Percentiles rank a stretch among this genome's conserved stretches.
phyloP scores from a whole-genome alignment of 768 basidiomycete species.

The Austroboletus festivus region DNA sequence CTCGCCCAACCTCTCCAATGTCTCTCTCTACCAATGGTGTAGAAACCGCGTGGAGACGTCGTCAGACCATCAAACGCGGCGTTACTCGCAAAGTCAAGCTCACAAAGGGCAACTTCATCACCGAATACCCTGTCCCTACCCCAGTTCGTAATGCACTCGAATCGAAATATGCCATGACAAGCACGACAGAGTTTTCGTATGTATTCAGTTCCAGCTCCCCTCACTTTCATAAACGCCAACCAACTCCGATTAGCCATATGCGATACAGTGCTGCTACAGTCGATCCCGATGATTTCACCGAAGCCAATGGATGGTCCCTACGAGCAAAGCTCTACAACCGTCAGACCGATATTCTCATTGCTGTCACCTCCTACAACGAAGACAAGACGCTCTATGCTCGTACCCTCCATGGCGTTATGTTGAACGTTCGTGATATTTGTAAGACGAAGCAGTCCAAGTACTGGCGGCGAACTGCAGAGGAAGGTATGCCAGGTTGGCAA shows the following conservation, averaged over 20 bases:
- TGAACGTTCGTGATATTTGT: constrained; percentile 97
- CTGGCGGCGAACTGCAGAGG: constrained; percentile 80
- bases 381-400: constrained; percentile 89
- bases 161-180: constrained; percentile 63
- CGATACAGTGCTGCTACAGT: constrained; percentile 92
- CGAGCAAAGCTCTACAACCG: constrained; percentile 84
- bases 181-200: constrained; percentile 88
- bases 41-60: constrained; percentile 65
- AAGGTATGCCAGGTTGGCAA: constrained; percentile 86
- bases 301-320: constrained; percentile 79
- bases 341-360: constrained; percentile 90
- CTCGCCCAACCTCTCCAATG: constrained; percentile 49
- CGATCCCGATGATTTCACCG: constrained; percentile 86
- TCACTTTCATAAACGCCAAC: not conserved
- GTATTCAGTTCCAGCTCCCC: constrained; percentile 27
- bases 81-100: constrained; percentile 92
- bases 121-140: constrained; percentile 84
- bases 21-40: constrained; percentile 58
- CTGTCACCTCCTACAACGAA: constrained; percentile 91
- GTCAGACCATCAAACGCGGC: constrained; percentile 89
- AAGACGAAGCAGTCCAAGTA: constrained; percentile 93
- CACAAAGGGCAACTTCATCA: constrained; percentile 89
- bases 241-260: constrained; percentile 58
- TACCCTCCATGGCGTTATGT: constrained; percentile 93
- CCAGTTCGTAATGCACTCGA: constrained; percentile 83